Percentiles rank a stretch among this genome's conserved stretches.
Evolutionary conservation across 345 rosid genomes (phyloP).

Genomic region (Lepidium aucheri): DNA sequence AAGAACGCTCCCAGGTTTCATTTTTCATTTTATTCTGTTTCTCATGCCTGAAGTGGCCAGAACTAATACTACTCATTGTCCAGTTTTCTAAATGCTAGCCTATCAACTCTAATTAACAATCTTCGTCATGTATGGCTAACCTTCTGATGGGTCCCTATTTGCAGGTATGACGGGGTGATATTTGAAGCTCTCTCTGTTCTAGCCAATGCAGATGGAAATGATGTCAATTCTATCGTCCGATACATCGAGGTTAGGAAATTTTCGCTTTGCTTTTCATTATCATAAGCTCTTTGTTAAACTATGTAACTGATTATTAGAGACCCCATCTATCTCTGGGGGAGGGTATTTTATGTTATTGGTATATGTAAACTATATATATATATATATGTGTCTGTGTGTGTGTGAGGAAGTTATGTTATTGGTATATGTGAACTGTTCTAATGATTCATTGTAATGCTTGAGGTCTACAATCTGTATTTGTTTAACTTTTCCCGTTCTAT

Average conservation of each 20-base stretch:
- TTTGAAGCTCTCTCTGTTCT: constrained; percentile 65
- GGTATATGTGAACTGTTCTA: background rate
- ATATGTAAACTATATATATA: background rate
- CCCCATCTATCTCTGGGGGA: background rate
- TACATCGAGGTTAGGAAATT: constrained; percentile 52
- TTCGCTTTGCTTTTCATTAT: constrained; percentile 8
- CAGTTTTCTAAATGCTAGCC: background rate
- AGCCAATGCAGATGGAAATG: constrained; percentile 58
- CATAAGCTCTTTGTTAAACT: background rate
- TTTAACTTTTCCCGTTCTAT: background rate
- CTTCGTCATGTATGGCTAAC: background rate
- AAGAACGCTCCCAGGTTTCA: constrained; percentile 27
- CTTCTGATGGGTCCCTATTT: background rate
- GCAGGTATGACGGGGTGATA: constrained; percentile 64
- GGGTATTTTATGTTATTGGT: background rate
- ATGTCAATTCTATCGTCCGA: constrained; percentile 46
- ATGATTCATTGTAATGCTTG: background rate
- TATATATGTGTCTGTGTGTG: too few species aligned
- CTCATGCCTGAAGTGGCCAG: background rate
- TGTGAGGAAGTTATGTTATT: background rate
- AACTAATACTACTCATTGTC: background rate
- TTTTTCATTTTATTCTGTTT: background rate
- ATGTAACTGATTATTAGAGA: background rate
- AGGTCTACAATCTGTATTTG: background rate
- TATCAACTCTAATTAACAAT: background rate